phyloP scores from a whole-genome alignment of 2,329 filamentous ascomycete species.

The Trichoderma koningiopsis region DNA sequence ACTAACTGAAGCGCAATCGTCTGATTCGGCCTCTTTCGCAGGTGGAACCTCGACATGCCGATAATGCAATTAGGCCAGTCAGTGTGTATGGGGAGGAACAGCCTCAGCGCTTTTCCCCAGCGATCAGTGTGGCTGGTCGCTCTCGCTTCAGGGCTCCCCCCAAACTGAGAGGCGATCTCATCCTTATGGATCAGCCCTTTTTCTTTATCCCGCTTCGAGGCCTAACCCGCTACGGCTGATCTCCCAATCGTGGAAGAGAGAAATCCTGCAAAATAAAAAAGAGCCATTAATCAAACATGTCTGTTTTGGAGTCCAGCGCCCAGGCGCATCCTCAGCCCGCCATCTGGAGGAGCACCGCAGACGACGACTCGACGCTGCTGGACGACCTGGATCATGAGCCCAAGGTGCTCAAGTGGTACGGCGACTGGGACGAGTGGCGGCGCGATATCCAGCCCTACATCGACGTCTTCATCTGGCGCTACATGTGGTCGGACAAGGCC shows the following conservation, averaged over 20 bases:
- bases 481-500: constrained; percentile 21
- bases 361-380: constrained; percentile 24
- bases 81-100: background rate
- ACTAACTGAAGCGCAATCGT: background rate
- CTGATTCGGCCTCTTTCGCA: constrained; percentile 20
- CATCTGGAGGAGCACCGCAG: constrained; percentile 16
- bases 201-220: constrained; percentile 2
- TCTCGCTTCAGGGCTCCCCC: background rate
- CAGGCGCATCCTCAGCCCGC: background rate
- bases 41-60: constrained; percentile 24
- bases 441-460: constrained; percentile 16
- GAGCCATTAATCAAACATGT: background rate
- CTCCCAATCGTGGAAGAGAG: background rate
- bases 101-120: background rate
- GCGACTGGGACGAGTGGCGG: constrained; percentile 24
- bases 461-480: constrained; percentile 22
- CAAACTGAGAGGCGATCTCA: background rate
- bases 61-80: constrained; percentile 25
- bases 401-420: constrained; percentile 14
- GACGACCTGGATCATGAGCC: constrained; percentile 15
- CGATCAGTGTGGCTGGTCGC: constrained; percentile 6
- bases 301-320: constrained; percentile 6
- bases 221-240: constrained; percentile 21
- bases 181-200: constrained; percentile 14
- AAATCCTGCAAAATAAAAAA: background rate